Conservation (phyloP, 257 asterid genomes). For the Salvia rosmarinus region DNA sequence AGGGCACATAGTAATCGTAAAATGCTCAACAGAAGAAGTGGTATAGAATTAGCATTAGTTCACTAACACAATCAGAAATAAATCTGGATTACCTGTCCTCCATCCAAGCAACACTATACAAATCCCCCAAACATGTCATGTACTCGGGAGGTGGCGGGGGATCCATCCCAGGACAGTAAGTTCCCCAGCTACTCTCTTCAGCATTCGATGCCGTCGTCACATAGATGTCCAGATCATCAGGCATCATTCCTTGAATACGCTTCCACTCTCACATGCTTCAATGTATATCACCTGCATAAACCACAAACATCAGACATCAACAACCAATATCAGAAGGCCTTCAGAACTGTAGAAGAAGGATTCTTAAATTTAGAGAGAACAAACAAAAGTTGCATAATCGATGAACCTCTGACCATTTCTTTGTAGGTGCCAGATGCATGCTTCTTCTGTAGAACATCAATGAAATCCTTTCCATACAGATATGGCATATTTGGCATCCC, state of each 20-base stretch:
- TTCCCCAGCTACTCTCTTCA: conserved; percentile 90
- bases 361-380: background rate
- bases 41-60: background rate
- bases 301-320: background rate
- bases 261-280: conserved; percentile 95
- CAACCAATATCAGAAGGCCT: background rate
- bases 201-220: conserved; percentile 89
- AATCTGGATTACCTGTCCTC: conserved; percentile 72
- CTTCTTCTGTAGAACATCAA: conserved; percentile 75
- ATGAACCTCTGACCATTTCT: conserved; percentile 60
- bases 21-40: background rate
- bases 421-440: conserved; percentile 67
- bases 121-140: conserved; percentile 84
- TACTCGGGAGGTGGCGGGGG: conserved; percentile 72
- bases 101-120: conserved; percentile 97
- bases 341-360: background rate
- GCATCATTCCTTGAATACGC: conserved; percentile 84
- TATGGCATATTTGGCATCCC: conserved; percentile 82
- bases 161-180: conserved; percentile 75
- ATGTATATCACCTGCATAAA: conserved; percentile 64
- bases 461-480: conserved; percentile 71
- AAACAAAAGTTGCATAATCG: background rate
- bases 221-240: conserved; percentile 67
- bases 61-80: background rate
- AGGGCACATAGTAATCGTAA: too few relatives aligned